phyloP scores from a whole-genome alignment of 2,329 filamentous ascomycete genomes.

The Periconia macrospinosa region DNA sequence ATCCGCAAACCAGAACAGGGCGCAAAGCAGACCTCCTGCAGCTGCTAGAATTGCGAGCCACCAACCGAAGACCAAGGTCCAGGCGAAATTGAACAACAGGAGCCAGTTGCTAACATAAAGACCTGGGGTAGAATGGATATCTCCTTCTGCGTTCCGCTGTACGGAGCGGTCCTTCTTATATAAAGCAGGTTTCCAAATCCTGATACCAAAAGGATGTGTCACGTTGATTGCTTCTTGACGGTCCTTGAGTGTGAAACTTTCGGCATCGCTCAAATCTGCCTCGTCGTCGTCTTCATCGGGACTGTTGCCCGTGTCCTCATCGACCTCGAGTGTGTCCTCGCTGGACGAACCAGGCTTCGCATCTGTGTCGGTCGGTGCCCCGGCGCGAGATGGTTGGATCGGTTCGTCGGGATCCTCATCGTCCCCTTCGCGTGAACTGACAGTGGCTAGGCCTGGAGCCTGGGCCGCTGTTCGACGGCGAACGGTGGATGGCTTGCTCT shows the following conservation, averaged over 20 bases:
- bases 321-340: constrained; percentile 44
- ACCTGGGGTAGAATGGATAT: constrained; percentile 94
- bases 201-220: constrained; percentile 97
- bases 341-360: constrained; percentile 32
- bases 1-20: constrained; percentile 73
- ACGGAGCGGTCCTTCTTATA: constrained; percentile 98
- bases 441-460: constrained; percentile 49
- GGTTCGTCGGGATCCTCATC: constrained; percentile 40
- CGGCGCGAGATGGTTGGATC: constrained; percentile 35
- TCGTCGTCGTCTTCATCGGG: constrained; percentile 67
- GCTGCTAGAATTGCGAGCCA: constrained; percentile 83
- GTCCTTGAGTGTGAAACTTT: constrained; percentile 97
- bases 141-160: constrained; percentile 91
- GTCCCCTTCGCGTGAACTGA: constrained; percentile 51
- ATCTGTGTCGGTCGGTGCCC: constrained; percentile 26
- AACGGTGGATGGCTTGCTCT: constrained; percentile 56
- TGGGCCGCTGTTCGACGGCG: constrained; percentile 53
- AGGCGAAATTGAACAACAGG: constrained; percentile 83
- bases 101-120: constrained; percentile 83
- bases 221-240: constrained; percentile 97
- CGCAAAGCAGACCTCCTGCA: constrained; percentile 74
- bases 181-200: constrained; percentile 96
- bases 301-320: constrained; percentile 51
- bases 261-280: constrained; percentile 80
- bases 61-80: constrained; percentile 93